Evolutionary conservation across 2,329 filamentous ascomycete genomes (phyloP).

Genomic region (Sarocladiaceae sp.): DNA sequence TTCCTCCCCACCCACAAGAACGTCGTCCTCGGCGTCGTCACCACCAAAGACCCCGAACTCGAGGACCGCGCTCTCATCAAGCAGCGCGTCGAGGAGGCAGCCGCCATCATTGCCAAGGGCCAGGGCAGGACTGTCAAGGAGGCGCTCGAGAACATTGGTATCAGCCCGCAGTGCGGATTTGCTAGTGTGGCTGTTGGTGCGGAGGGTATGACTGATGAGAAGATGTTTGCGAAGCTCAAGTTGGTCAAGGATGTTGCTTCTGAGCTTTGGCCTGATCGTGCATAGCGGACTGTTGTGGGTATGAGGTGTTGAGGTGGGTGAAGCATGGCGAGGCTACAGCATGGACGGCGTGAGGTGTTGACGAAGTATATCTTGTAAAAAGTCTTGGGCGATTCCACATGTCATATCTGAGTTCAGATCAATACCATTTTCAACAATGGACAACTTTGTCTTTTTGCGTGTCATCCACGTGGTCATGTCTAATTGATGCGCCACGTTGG

Average conservation of each 20-base stretch:
- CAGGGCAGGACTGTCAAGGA: constrained; percentile 58
- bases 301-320: too few relatives aligned
- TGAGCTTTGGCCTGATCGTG: constrained; percentile 52
- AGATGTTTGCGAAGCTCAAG: constrained; percentile 68
- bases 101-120: constrained; percentile 62
- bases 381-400: constrained; percentile 1
- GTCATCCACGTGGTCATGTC: too few relatives aligned
- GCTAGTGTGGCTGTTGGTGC: constrained; percentile 63
- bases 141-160: constrained; percentile 59
- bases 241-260: constrained; percentile 64
- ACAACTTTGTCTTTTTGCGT: neutral
- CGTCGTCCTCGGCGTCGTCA: constrained; percentile 57
- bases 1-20: constrained; percentile 57
- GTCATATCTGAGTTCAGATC: constrained; percentile 1
- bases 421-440: constrained; percentile 10
- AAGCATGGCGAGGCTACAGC: neutral
- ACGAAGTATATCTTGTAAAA: constrained; percentile 4
- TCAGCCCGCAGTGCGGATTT: constrained; percentile 68
- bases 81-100: constrained; percentile 50
- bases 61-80: constrained; percentile 54
- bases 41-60: constrained; percentile 54
- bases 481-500: too few relatives aligned
- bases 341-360: constrained; percentile 8
- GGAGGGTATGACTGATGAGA: constrained; percentile 61
- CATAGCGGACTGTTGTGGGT: too few relatives aligned